Conservation (phyloP, 176 grass and related monocot species). For the Aegilops speltoides region DNA sequence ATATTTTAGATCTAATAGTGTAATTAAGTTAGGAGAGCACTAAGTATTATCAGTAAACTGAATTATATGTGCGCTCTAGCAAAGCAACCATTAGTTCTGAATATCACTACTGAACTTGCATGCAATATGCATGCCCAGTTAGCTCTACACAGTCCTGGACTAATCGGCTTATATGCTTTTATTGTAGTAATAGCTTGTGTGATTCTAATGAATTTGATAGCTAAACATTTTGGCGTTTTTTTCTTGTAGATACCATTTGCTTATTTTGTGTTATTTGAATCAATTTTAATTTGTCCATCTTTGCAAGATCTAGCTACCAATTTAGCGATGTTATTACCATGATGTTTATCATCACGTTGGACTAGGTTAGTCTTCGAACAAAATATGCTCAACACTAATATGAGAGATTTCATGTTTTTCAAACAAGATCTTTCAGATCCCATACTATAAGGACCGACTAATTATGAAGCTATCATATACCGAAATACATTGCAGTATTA, state of each 20-base stretch:
- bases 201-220: not conserved
- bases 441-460: not conserved
- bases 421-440: not conserved
- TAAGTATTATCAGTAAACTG: not conserved
- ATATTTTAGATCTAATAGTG: not conserved
- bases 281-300: not conserved
- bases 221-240: not conserved
- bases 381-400: not conserved
- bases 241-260: not conserved
- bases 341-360: not conserved
- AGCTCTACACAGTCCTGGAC: not conserved
- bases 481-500: not conserved
- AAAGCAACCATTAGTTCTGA: not conserved
- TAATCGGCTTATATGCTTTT: not conserved
- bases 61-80: not conserved
- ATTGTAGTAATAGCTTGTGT: not conserved
- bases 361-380: not conserved
- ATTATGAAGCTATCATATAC: not conserved
- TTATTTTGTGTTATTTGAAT: not conserved
- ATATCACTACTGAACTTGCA: not conserved
- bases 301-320: not conserved
- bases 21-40: not conserved
- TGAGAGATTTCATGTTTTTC: not conserved
- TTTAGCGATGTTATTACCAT: not conserved
- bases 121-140: constrained; percentile 2